Conservation (phyloP, 306 rosid species). For the Prunus davidiana region DNA sequence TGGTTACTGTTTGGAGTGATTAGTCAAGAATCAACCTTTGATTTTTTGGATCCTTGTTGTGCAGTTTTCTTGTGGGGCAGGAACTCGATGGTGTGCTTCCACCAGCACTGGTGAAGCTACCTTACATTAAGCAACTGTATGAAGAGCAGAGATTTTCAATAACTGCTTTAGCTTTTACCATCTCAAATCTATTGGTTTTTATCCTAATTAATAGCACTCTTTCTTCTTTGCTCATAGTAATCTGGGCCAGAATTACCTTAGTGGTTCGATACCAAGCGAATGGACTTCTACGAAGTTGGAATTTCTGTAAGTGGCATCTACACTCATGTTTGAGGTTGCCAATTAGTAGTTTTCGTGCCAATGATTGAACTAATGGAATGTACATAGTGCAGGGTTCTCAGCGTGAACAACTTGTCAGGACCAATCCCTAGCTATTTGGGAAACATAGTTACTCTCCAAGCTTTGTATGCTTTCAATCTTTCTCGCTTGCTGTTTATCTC, state of each 20-base stretch:
- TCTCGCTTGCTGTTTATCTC: background rate
- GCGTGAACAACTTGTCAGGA: conserved; percentile 32
- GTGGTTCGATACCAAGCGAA: conserved; percentile 23
- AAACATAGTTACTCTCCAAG: conserved; percentile 24
- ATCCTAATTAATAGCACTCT: background rate
- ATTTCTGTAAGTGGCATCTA: conserved; percentile 13
- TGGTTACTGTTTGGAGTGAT: too few relatives aligned
- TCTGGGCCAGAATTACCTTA: conserved; percentile 17
- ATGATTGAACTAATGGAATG: background rate
- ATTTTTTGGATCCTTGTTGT: background rate
- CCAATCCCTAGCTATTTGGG: conserved; percentile 26
- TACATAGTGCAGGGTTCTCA: conserved; percentile 14
- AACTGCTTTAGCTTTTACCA: background rate
- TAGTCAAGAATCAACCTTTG: background rate
- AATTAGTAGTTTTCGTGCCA: background rate
- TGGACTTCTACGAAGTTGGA: conserved; percentile 33
- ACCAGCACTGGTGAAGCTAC: conserved; percentile 23
- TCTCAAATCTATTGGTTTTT: background rate
- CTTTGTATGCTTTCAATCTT: conserved; percentile 15
- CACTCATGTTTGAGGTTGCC: background rate
- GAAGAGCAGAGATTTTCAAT: background rate
- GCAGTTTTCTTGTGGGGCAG: conserved; percentile 21
- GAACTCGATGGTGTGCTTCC: conserved; percentile 36
- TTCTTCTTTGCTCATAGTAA: conserved; percentile 3
- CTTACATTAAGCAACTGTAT: conserved; percentile 19